Percentiles rank a stretch among this genome's conserved stretches.
Evolutionary conservation across 768 basidiomycete genomes (phyloP).

Genomic region (Mycena metata): DNA sequence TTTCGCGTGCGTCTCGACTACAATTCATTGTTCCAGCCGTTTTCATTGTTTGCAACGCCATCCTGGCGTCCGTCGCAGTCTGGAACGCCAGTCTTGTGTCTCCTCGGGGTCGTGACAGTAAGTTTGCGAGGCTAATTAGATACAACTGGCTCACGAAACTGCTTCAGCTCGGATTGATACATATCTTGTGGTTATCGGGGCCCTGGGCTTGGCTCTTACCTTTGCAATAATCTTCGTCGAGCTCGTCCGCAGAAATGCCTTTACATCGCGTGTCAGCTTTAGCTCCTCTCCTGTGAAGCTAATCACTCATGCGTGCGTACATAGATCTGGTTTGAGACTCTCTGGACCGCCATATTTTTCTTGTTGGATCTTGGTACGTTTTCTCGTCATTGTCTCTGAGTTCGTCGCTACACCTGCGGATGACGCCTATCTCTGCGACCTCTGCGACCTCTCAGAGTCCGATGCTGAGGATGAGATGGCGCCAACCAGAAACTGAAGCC

Average conservation of each 20-base stretch:
- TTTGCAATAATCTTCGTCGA: slow-evolving; percentile 75
- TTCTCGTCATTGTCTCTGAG: background rate
- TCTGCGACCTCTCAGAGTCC: too few species aligned
- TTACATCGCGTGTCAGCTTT: slow-evolving; percentile 64
- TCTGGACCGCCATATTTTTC: slow-evolving; percentile 72
- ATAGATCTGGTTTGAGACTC: slow-evolving; percentile 71
- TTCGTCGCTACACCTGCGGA: too few species aligned
- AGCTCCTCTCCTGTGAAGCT: too few species aligned
- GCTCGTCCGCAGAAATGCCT: slow-evolving; percentile 61
- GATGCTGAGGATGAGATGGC: too few species aligned
- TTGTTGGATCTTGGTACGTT: slow-evolving; percentile 68
- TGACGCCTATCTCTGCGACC: too few species aligned
- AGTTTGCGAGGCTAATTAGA: slow-evolving; percentile 38
- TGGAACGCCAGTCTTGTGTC: slow-evolving; percentile 74
- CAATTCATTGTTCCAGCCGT: slow-evolving; percentile 55
- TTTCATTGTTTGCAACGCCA: slow-evolving; percentile 75
- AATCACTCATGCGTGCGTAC: too few species aligned
- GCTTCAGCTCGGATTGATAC: slow-evolving; percentile 62
- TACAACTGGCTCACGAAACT: background rate
- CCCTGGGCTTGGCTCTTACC: slow-evolving; percentile 67
- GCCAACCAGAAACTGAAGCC: too few species aligned
- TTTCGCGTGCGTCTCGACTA: background rate
- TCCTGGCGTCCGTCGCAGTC: slow-evolving; percentile 73
- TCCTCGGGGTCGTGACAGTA: slow-evolving; percentile 53
- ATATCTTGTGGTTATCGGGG: slow-evolving; percentile 73